Evolutionary conservation across 2,329 filamentous ascomycete species (phyloP).

Genomic region (Fusarium sp.): DNA sequence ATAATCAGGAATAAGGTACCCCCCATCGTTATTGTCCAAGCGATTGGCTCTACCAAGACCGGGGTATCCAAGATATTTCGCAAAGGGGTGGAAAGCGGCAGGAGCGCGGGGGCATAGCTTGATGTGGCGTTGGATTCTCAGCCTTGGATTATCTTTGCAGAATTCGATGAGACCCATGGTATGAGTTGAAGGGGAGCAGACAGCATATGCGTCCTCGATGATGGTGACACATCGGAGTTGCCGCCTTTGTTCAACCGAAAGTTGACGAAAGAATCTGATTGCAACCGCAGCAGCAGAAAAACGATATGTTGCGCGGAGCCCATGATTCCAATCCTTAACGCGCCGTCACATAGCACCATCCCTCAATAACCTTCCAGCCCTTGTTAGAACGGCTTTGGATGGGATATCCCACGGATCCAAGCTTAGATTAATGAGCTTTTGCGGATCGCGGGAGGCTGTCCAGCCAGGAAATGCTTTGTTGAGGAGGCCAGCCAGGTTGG

Average conservation of each 20-base stretch:
- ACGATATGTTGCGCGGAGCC: background rate
- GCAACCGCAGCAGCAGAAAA: conserved; percentile 4
- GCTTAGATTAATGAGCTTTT: background rate
- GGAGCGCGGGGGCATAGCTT: background rate
- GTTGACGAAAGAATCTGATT: background rate
- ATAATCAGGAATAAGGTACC: accelerated
- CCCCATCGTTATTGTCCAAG: background rate
- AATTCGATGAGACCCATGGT: background rate
- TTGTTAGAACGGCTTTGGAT: background rate
- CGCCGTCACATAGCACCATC: background rate
- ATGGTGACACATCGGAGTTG: background rate
- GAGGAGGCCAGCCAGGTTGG: background rate
- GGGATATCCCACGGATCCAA: background rate
- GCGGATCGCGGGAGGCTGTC: background rate
- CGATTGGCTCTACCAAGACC: background rate
- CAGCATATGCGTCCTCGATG: background rate
- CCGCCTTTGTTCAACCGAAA: background rate
- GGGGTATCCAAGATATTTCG: background rate
- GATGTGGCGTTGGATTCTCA: background rate
- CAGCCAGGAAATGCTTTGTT: background rate
- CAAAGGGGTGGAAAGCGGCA: background rate
- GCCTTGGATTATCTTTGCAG: background rate
- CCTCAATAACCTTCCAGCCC: accelerated
- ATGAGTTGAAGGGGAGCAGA: background rate
- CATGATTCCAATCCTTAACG: accelerated